A percentile compares a stretch with the other conserved stretches of the same genome.
These are phyloP conservation scores for Cucumis cinereus DNA, from an alignment of 306 rosid species.

Conservation along the genomic window DNA sequence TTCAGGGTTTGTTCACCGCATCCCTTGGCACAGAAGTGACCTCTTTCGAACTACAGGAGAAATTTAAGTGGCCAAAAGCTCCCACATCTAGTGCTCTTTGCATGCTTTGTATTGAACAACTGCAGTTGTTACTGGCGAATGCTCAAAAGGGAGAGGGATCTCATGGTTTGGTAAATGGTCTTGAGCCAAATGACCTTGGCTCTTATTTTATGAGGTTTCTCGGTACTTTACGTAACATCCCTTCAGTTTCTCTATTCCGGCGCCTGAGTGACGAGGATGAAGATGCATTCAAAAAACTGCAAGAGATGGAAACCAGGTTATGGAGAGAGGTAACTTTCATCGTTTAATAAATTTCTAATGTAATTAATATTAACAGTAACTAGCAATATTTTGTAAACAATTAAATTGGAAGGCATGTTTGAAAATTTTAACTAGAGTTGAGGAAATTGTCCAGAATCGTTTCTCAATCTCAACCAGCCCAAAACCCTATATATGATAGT, in stretches of 20 bases:
- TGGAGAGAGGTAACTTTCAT: constrained; percentile 44
- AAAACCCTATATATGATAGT: neutral
- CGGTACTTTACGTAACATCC: constrained; percentile 64
- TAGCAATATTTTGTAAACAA: neutral
- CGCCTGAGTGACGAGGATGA: constrained; percentile 58
- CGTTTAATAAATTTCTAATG: neutral
- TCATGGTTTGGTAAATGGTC: constrained; percentile 24
- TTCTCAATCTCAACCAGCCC: neutral
- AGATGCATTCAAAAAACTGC: constrained; percentile 48
- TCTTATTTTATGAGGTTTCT: constrained; percentile 82
- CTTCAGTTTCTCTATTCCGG: constrained; percentile 78
- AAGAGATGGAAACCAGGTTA: constrained; percentile 48
- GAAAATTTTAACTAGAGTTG: neutral
- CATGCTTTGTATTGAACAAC: constrained; percentile 83
- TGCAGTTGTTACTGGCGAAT: constrained; percentile 61
- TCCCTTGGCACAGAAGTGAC: constrained; percentile 93
- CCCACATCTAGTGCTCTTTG: constrained; percentile 78
- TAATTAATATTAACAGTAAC: neutral
- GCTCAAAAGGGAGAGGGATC: constrained; percentile 75
- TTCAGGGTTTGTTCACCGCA: constrained; percentile 85
- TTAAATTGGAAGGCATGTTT: neutral
- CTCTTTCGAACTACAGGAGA: constrained; percentile 82
- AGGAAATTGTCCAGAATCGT: neutral
- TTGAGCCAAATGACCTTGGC: constrained; percentile 70
- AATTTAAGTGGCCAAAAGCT: constrained; percentile 84